phyloP scores from a whole-genome alignment of 164 flowering plant species.

The Sedum album region DNA sequence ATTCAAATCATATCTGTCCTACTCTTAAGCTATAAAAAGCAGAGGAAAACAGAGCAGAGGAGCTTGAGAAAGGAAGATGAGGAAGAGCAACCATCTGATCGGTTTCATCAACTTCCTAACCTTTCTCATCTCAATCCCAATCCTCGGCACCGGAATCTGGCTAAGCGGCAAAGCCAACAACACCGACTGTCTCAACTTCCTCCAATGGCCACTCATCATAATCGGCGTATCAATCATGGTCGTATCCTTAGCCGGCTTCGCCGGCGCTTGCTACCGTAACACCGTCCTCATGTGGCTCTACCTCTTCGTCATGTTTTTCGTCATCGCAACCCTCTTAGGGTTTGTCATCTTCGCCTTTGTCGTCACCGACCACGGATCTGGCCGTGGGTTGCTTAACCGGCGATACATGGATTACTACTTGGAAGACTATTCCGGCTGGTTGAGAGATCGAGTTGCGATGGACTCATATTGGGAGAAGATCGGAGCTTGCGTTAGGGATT shows the following conservation, averaged over 20 bases:
- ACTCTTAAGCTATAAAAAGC: too few relatives aligned
- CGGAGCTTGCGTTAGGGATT: slow-evolving; percentile 59
- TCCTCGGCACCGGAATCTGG: slow-evolving; percentile 90
- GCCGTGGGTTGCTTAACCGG: slow-evolving; percentile 40
- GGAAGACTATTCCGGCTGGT: slow-evolving; percentile 84
- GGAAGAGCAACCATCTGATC: slow-evolving; percentile 61
- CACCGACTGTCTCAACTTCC: slow-evolving; percentile 76
- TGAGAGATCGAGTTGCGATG: slow-evolving; percentile 50
- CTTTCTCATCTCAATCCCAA: slow-evolving; percentile 71
- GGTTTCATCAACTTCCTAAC: slow-evolving; percentile 76
- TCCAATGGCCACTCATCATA: slow-evolving; percentile 86
- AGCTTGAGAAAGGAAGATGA: slow-evolving; percentile 20
- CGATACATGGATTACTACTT: slow-evolving; percentile 64
- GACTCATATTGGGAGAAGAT: slow-evolving; percentile 66
- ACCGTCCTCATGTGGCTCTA: slow-evolving; percentile 64
- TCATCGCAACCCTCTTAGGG: slow-evolving; percentile 62
- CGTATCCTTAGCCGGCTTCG: slow-evolving; percentile 80
- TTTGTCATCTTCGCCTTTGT: slow-evolving; percentile 77
- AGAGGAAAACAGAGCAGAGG: too few relatives aligned
- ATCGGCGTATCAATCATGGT: slow-evolving; percentile 74
- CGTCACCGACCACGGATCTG: slow-evolving; percentile 78
- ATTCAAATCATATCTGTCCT: too few relatives aligned
- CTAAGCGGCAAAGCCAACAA: slow-evolving; percentile 69
- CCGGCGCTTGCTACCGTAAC: slow-evolving; percentile 92
- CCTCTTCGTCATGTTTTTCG: slow-evolving; percentile 68